Evolutionary conservation across 2,329 filamentous ascomycete genomes (phyloP), one percentile per base, ranked within the genome.

Genomic region (Colletotrichum spinosum): DNA sequence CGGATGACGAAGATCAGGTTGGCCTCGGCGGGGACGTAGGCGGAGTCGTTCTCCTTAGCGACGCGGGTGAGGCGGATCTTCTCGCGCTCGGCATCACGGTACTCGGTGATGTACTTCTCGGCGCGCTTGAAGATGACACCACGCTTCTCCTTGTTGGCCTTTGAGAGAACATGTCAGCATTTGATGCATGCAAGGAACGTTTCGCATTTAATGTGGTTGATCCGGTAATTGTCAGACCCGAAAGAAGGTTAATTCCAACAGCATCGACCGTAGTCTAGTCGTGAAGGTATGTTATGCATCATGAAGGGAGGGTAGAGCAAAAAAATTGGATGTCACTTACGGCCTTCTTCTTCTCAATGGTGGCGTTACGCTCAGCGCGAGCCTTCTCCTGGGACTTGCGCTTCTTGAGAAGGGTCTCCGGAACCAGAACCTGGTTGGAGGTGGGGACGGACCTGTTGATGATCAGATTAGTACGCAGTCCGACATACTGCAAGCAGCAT

Each of bases 331-430:
- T 84, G 85, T 15, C 70, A 89, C 93, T 81, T 82, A 98, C 96
- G 87, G 93, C 88, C 87, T 96, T 96, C 84, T 90, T 92, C 88
- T 97, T 92, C 84, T 94, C 88, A 72, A 89, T 81, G 77, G 92
- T 92, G 72, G 92, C 88, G 74, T 87, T 83, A 81, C 90, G 91
- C 85, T 95, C 92, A 82, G 96, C 94, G 82, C 94, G 92, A 81
- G 94, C 94, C 90, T 97, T 97, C 90, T 99, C 96, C 87, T 97
- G 95, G 83, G 90, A 93, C 94, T 99, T 99, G 88, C 96, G 93
- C 93, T 99, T 99, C 92, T 99, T 99, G 83, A 99, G 90, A 79
- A 99, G 93, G 77, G 96, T 99, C 93, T 99, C 96, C 75, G 96
- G 96, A 80, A 98, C 93, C 82, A 98, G 88, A 82, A 99, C 90